Conservation (phyloP, 129 eudicot genomes). For the Tagetes erecta region DNA sequence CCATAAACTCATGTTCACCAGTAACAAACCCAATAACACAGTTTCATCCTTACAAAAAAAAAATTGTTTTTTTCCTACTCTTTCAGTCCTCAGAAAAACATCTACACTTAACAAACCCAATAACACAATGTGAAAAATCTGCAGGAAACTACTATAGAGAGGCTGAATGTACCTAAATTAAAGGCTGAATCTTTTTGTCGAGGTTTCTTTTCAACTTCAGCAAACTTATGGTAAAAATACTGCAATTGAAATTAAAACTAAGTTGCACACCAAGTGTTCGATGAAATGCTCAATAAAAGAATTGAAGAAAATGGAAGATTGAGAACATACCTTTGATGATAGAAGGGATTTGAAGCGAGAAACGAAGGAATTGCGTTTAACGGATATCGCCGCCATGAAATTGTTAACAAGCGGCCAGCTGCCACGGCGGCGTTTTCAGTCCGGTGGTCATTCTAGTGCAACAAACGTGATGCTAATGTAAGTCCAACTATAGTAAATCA, state of each 20-base stretch:
- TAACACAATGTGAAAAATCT: too few species aligned
- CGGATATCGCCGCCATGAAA: conserved; percentile 41
- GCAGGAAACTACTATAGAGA: too few species aligned
- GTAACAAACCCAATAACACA: conserved; percentile 12
- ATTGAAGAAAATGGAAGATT: neutral
- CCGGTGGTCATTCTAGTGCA: conserved; percentile 28
- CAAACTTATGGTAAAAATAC: conserved; percentile 39
- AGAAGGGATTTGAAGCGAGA: conserved; percentile 45
- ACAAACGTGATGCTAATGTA: conserved; percentile 1
- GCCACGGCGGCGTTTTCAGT: conserved; percentile 37
- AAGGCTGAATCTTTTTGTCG: conserved; percentile 21
- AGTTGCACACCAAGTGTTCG: conserved; percentile 41
- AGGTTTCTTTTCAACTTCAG: conserved; percentile 29
- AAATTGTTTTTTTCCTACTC: neutral
- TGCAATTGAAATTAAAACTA: conserved; percentile 13
- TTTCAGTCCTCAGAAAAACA: neutral
- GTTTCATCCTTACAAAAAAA: conserved; percentile 2
- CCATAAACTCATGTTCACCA: neutral
- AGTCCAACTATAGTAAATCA: too few species aligned
- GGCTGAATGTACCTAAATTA: conserved; percentile 22
- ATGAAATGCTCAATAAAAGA: conserved; percentile 37
- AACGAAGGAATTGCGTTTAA: conserved; percentile 36
- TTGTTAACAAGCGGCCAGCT: conserved; percentile 16
- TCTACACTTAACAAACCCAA: neutral
- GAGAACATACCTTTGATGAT: conserved; percentile 44